Conservation (phyloP, 805 yeast species). For the Pachysolen tannophilus region DNA sequence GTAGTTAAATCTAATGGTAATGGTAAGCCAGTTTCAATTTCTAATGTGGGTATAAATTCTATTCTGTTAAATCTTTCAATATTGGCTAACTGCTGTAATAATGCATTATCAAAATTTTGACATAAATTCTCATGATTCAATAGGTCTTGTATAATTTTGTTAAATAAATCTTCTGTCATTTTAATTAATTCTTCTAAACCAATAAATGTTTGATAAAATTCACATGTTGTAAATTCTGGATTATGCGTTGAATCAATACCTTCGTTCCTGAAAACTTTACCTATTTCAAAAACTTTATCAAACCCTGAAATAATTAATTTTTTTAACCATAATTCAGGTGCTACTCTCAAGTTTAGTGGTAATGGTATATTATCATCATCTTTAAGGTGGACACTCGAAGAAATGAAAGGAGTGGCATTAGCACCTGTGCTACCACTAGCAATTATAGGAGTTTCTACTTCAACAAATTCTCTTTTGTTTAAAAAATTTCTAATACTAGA, state of each 20-base stretch:
- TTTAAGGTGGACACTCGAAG: slow-evolving; percentile 31
- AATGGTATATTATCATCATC: slow-evolving; percentile 17
- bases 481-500: slow-evolving; percentile 51
- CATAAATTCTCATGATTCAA: slow-evolving; percentile 14
- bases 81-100: slow-evolving; percentile 10
- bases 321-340: slow-evolving; percentile 94
- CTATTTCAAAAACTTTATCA: slow-evolving; percentile 82
- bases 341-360: slow-evolving; percentile 65
- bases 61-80: slow-evolving; percentile 29
- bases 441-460: slow-evolving; percentile 85
- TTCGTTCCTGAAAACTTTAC: slow-evolving; percentile 82
- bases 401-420: slow-evolving; percentile 78
- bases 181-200: slow-evolving; percentile 58
- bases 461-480: slow-evolving; percentile 48
- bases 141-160: slow-evolving; percentile 27
- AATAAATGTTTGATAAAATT: slow-evolving; percentile 73
- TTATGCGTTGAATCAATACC: slow-evolving; percentile 91
- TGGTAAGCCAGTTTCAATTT: slow-evolving; percentile 35
- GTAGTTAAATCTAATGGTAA: slow-evolving; percentile 40
- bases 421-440: slow-evolving; percentile 74
- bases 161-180: slow-evolving; percentile 53
- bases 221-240: slow-evolving; percentile 90
- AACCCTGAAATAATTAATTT: slow-evolving; percentile 76
- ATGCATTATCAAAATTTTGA: slow-evolving; percentile 8
- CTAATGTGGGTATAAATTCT: slow-evolving; percentile 65